A percentile compares a stretch with the other conserved stretches of the same genome.
phyloP scores from a whole-genome alignment of 2,329 filamentous ascomycete genomes.

The Nemania sp. region DNA sequence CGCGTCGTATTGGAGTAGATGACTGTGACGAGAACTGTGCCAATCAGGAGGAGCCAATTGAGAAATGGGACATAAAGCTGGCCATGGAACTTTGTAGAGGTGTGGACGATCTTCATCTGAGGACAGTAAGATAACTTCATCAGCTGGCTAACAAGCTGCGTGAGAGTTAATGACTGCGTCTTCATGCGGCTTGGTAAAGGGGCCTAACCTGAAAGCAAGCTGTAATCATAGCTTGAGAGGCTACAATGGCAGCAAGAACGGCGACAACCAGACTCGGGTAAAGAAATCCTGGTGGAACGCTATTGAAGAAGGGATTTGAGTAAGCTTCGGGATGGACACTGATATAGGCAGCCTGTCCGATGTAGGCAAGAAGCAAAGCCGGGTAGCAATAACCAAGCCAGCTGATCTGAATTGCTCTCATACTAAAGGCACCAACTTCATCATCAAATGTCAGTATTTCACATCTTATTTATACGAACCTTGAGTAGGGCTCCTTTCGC shows the following conservation, averaged over 20 bases:
- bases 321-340: slow-evolving; percentile 60
- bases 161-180: slow-evolving; percentile 12
- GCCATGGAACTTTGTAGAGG: slow-evolving; percentile 70
- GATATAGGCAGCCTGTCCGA: slow-evolving; percentile 76
- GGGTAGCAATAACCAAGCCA: slow-evolving; percentile 74
- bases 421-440: slow-evolving; percentile 69
- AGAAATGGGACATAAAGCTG: slow-evolving; percentile 77
- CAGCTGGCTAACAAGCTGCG: slow-evolving; percentile 46
- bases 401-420: slow-evolving; percentile 70
- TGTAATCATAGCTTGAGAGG: slow-evolving; percentile 79
- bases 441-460: slow-evolving; percentile 6
- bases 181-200: background rate
- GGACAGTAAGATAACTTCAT: slow-evolving; percentile 76
- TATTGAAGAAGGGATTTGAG: slow-evolving; percentile 75
- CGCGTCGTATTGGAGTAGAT: slow-evolving; percentile 69
- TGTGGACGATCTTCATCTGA: slow-evolving; percentile 74
- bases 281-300: slow-evolving; percentile 68
- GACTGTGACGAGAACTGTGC: slow-evolving; percentile 73
- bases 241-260: slow-evolving; percentile 72
- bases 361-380: slow-evolving; percentile 67
- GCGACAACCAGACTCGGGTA: slow-evolving; percentile 72
- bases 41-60: slow-evolving; percentile 79
- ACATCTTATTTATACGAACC: too few species aligned
- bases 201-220: slow-evolving; percentile 60
- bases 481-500: background rate